These are phyloP conservation scores for Cytospora chrysosperma DNA, from an alignment of 2,329 filamentous ascomycete genomes.

Conservation along the genomic window DNA sequence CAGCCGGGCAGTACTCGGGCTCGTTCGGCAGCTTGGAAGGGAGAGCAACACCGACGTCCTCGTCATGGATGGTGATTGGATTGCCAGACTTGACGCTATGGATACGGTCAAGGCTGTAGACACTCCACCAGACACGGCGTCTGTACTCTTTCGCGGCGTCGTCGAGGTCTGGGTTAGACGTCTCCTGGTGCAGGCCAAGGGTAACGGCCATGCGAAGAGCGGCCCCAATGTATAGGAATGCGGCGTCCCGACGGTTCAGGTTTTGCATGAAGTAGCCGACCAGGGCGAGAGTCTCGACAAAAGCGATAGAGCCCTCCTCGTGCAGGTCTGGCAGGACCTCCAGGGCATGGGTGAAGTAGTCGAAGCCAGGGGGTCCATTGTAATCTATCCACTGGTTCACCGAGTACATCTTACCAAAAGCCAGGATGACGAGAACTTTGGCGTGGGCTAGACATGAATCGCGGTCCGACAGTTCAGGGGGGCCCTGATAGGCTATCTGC, in stretches of 20 bases:
- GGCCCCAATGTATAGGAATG: conserved; percentile 53
- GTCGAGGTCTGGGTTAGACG: conserved; percentile 36
- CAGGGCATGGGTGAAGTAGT: conserved; percentile 52
- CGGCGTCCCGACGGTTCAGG: conserved; percentile 53
- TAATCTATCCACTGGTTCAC: conserved; percentile 55
- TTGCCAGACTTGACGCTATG: conserved; percentile 54
- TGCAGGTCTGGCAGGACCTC: conserved; percentile 54
- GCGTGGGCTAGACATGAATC: conserved; percentile 50
- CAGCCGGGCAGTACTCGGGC: conserved; percentile 43
- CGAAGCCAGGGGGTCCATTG: conserved; percentile 54
- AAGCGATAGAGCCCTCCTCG: conserved; percentile 53
- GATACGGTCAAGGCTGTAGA: conserved; percentile 55
- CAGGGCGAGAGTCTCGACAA: conserved; percentile 54
- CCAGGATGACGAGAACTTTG: conserved; percentile 52
- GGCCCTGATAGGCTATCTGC: conserved; percentile 42
- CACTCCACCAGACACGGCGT: conserved; percentile 55
- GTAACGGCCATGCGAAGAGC: conserved; percentile 58
- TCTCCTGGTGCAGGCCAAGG: conserved; percentile 55
- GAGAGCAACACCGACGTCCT: conserved; percentile 48
- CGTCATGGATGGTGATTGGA: conserved; percentile 53
- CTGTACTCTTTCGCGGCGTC: conserved; percentile 47
- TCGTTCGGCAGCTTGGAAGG: conserved; percentile 38
- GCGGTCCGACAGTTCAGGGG: conserved; percentile 42
- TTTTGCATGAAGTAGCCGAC: conserved; percentile 59
- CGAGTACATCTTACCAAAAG: conserved; percentile 57